phyloP scores from a whole-genome alignment of 202 grass and related monocot species.

The Panicum hallii region DNA sequence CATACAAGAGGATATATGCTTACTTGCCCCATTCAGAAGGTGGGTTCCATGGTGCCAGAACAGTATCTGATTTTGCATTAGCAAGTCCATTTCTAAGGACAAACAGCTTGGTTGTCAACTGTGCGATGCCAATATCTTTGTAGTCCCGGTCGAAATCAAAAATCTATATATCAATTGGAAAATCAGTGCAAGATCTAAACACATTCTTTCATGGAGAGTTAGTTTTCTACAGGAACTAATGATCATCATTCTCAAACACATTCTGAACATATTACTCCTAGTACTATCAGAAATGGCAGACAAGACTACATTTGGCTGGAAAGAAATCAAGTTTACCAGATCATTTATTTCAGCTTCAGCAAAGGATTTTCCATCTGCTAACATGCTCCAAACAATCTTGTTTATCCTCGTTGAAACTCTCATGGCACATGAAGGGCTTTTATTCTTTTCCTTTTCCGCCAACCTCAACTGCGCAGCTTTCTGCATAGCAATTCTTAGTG shows the following conservation, averaged over 20 bases:
- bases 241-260: conserved; percentile 19
- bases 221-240: conserved; percentile 21
- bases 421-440: conserved; percentile 99
- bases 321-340: conserved; percentile 67
- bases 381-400: conserved; percentile 89
- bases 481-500: conserved; percentile 80
- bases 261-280: conserved; percentile 35
- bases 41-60: conserved; percentile 95
- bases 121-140: conserved; percentile 91
- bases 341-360: conserved; percentile 96
- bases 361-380: conserved; percentile 96
- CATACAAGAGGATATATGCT: conserved; percentile 44
- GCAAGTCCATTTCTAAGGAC: conserved; percentile 88
- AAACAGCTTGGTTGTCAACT: conserved; percentile 88
- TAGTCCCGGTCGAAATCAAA: conserved; percentile 99
- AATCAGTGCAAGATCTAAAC: conserved; percentile 38
- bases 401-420: conserved; percentile 91
- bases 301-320: conserved; percentile 23
- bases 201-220: conserved; percentile 25
- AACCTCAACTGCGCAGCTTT: conserved; percentile 86
- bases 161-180: conserved; percentile 60
- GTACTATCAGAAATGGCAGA: conserved; percentile 34
- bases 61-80: conserved; percentile 91
- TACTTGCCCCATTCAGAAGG: conserved; percentile 99
- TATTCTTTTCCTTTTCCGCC: conserved; percentile 97